Percentiles rank a stretch among this genome's conserved stretches.
Evolutionary conservation across 2,329 filamentous ascomycete genomes (phyloP).

Genomic region (Lachnellula willkommii): DNA sequence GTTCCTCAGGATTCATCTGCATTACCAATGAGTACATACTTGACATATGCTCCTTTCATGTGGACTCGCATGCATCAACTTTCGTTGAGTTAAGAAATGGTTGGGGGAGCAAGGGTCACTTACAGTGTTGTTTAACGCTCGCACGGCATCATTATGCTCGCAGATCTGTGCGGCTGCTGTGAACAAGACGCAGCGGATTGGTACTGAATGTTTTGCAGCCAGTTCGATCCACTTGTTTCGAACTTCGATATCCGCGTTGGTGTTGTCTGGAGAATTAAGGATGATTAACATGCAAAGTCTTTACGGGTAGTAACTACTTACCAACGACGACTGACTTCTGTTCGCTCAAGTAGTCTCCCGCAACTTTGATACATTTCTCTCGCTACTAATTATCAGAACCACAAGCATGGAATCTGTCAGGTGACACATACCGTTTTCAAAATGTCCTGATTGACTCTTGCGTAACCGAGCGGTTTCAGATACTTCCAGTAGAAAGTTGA

Average conservation of each 20-base stretch:
- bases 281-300: conserved; percentile 3
- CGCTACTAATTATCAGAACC: conserved; percentile 33
- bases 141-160: conserved; percentile 83
- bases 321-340: conserved; percentile 71
- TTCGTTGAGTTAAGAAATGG: conserved; percentile 2
- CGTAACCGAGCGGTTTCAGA: conserved; percentile 72
- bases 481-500: conserved; percentile 82
- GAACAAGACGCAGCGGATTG: conserved; percentile 83
- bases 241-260: conserved; percentile 78
- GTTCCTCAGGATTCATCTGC: conserved; percentile 76
- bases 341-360: conserved; percentile 57
- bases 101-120: conserved; percentile 13
- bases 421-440: conserved; percentile 60
- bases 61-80: not conserved
- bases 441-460: conserved; percentile 83
- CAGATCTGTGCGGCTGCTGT: conserved; percentile 58
- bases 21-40: not conserved
- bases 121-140: conserved; percentile 54
- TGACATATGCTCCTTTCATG: conserved; percentile 7
- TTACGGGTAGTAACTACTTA: conserved; percentile 40
- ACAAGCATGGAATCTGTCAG: conserved; percentile 3
- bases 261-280: conserved; percentile 61
- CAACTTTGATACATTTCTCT: conserved; percentile 67
- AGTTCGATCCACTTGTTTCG: conserved; percentile 73
- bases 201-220: conserved; percentile 63